phyloP scores from a whole-genome alignment of 257 asterid genomes.

The Solanum appendiculatum region DNA sequence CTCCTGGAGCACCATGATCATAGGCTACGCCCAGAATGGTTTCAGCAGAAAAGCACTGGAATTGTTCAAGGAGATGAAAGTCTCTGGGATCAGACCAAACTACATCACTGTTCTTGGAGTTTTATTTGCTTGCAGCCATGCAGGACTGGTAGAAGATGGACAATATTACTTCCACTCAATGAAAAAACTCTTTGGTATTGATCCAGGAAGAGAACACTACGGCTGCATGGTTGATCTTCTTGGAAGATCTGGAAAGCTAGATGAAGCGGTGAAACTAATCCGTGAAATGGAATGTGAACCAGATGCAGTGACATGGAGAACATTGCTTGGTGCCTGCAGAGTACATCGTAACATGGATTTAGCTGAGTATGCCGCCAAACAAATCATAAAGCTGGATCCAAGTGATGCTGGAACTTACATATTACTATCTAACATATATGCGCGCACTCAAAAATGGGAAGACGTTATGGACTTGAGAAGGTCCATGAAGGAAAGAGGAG shows the following conservation, averaged over 20 bases:
- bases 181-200: slow-evolving; percentile 55
- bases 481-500: slow-evolving; percentile 50
- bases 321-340: slow-evolving; percentile 85
- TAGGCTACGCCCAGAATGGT: slow-evolving; percentile 90
- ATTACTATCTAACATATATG: slow-evolving; percentile 71
- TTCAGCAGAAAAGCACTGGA: slow-evolving; percentile 63
- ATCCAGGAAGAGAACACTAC: slow-evolving; percentile 81
- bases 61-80: slow-evolving; percentile 56
- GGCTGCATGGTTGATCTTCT: slow-evolving; percentile 94
- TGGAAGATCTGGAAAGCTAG: slow-evolving; percentile 80
- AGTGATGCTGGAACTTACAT: slow-evolving; percentile 67
- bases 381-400: slow-evolving; percentile 61
- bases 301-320: slow-evolving; percentile 81
- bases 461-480: slow-evolving; percentile 51
- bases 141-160: slow-evolving; percentile 73
- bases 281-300: slow-evolving; percentile 62
- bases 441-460: slow-evolving; percentile 66
- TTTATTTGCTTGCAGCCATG: slow-evolving; percentile 89
- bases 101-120: slow-evolving; percentile 67
- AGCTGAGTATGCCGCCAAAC: slow-evolving; percentile 82
- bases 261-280: slow-evolving; percentile 58
- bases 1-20: slow-evolving; percentile 96
- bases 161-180: slow-evolving; percentile 48
- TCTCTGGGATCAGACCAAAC: slow-evolving; percentile 50
- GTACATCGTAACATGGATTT: slow-evolving; percentile 66